Base-by-base conservation (phyloP, 352 stramenopile species). In the Peronospora destructor region DNA sequence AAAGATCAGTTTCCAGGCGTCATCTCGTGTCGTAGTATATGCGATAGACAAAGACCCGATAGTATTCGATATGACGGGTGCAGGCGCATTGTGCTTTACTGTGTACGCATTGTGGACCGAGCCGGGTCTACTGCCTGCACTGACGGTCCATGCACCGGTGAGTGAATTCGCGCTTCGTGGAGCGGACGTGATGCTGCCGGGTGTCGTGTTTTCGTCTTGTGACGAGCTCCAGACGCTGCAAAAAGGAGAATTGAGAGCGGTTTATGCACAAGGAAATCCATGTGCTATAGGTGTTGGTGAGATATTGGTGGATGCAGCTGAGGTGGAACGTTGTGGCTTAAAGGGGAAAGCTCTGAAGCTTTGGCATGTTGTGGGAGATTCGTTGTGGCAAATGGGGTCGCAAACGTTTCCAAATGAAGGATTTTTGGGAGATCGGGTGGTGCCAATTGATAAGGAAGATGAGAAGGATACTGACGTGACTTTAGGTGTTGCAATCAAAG, bases 171-270 rank as follows among this genome's bases (percentile, higher is more conserved):
- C 91, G 30, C 54, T 94, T 19, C 72, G 80, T 28, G 83, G 83
- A 6, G 83, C 83, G 0, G 83, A 91, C 40, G 77, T 91, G 40
- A 94, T 94, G 83, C 61, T 91, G 30, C 83, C 83, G 0, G 83
- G 83, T 4, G 80, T 94, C 2, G 71, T 94, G 6, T 83, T 87
- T 37, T 42, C 70, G 33, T 76, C 61, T 1, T 25, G 42, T 8
- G 74, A 89, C 13, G 64, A 89, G 34, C 30, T 86, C 6, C 49
- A 68, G 37, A 40, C 61, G 21, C 66, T 94, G 8, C 63, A 59
- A 28, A 88, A 88, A 44, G 77, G 79, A 1, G 73, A 91, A 40
- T 12, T 91, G 14, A 64, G 78, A 19, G 73, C 74, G 11, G 64
- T 93, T 11, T 87, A 78, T 39, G 73, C 73, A n/a, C 70, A 74